Base-by-base conservation (phyloP, 2,329 filamentous ascomycete species). In the Mycosphaerelloides madeirae region DNA sequence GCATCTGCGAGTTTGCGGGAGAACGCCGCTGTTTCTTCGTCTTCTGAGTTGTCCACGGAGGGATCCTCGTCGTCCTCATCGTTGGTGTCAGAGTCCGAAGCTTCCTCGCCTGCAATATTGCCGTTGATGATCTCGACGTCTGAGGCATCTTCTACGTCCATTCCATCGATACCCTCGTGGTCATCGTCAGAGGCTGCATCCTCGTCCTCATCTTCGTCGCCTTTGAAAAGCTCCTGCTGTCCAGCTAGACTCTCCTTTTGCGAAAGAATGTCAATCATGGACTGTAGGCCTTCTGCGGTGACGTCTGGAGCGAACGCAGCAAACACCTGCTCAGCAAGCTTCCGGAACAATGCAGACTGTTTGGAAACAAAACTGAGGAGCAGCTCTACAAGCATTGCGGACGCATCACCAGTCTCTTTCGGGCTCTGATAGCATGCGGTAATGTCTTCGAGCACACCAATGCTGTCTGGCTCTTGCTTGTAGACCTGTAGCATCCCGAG, bases 271-370 rank as follows among this genome's bases (percentile, higher is more conserved):
- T 87, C 79, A 0, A 75, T 71, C 61, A 83, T 65, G 11, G 78
- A 79, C 46, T 84, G 78, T 43, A 97, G 68, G 0, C 87, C 87
- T 44, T 84, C 79, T 4, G 76, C 72, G 1, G 84, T 88, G 48
- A 97, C 78, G 43, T 87, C 79, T 12, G 79, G 70, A 3, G 87
- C 84, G 63, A 95, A 95, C 1, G 84, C 81, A 18, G 83, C 79
- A 62, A 97, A 97, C 0, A 95, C 89, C 59, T 93, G 85, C 61
- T 91, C 83, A 5, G 88, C 87, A 41, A 94, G 83, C 57, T 90
- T 87, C 22, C 88, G 81, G 71, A 95, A 86, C 40, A 97, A 73
- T 8, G 83, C 80, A 1, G 90, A 95, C 3, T 84, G 86, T 50
- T 88, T 87, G 0, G 89, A 87, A 2, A 94, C 79, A 69, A 97